Conservation (phyloP, 306 rosid species). For the Lathyrus tuberosus region DNA sequence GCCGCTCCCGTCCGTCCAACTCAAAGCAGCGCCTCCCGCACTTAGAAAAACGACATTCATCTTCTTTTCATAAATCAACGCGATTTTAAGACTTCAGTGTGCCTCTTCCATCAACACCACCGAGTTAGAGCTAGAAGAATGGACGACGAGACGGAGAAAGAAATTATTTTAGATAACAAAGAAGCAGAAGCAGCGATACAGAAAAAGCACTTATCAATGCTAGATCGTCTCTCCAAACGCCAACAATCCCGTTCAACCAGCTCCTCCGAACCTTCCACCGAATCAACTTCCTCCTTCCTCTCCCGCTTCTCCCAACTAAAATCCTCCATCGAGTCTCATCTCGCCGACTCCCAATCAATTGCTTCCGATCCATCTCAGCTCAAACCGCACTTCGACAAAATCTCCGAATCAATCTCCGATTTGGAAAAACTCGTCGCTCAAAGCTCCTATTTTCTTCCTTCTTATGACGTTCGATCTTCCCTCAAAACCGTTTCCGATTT, state of each 20-base stretch:
- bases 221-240: conserved; percentile 74
- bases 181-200: conserved; percentile 43
- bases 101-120: not conserved
- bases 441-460: conserved; percentile 74
- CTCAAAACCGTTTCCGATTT: conserved; percentile 69
- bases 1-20: too few relatives aligned
- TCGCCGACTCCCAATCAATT: conserved; percentile 46
- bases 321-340: conserved; percentile 56
- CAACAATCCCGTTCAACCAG: conserved; percentile 57
- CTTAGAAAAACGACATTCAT: not conserved
- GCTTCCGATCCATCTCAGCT: conserved; percentile 45
- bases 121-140: not conserved
- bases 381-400: conserved; percentile 56
- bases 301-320: conserved; percentile 59
- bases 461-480: conserved; percentile 76
- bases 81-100: not conserved
- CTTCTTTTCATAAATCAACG: not conserved
- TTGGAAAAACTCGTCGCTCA: conserved; percentile 80
- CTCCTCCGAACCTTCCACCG: conserved; percentile 48
- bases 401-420: conserved; percentile 70
- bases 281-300: conserved; percentile 65
- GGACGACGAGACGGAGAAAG: conserved; percentile 33
- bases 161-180: not conserved
- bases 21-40: not conserved
- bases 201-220: conserved; percentile 72